Conservation (phyloP, 2,329 filamentous ascomycete genomes). For the Colletotrichum salicis region DNA sequence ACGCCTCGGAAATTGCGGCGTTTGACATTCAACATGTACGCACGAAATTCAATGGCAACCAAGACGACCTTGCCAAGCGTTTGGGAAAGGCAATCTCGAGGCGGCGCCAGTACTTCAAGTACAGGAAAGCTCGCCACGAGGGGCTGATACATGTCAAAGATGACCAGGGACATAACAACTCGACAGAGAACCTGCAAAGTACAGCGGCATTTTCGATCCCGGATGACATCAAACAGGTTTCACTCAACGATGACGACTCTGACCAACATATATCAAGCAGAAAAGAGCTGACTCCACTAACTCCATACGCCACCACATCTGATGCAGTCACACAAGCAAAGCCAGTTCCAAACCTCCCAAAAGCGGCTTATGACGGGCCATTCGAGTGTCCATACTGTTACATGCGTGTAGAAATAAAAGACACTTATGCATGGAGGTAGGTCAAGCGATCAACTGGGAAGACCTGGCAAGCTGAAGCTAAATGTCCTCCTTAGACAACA, state of each 20-base stretch:
- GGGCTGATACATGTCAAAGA: not conserved
- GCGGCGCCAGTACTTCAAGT: too few species aligned
- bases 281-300: not conserved
- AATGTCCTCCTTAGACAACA: conserved; percentile 42
- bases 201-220: not conserved
- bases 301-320: not conserved
- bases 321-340: not conserved
- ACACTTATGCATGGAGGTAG: conserved; percentile 43
- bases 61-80: conserved; percentile 27
- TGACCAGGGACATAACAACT: not conserved
- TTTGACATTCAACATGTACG: conserved; percentile 45
- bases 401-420: not conserved
- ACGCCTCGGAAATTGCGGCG: conserved; percentile 39
- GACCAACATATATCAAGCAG: too few species aligned
- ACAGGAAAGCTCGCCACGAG: accelerated
- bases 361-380: not conserved
- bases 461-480: too few species aligned
- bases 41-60: conserved; percentile 43
- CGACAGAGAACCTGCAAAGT: not conserved
- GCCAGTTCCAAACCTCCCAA: accelerated
- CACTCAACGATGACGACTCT: too few species aligned
- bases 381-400: not conserved
- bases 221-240: too few species aligned
- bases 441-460: too few species aligned
- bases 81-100: too few species aligned